These are phyloP conservation scores for Flammula alnicola DNA, from an alignment of 1,284 basidiomycete genomes.

Conservation along the genomic window DNA sequence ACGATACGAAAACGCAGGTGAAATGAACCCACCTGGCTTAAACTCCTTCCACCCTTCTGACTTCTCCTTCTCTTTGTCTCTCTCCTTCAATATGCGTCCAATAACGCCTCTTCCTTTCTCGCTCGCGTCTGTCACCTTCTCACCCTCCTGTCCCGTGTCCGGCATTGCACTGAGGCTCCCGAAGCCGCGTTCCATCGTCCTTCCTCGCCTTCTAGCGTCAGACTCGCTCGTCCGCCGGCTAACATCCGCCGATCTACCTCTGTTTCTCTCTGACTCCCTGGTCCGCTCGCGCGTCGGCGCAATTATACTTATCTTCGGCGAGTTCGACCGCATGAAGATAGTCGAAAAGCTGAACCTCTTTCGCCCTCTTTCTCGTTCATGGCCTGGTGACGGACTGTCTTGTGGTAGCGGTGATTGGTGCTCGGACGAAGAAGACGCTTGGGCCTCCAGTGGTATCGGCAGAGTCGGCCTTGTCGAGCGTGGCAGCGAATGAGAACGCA, in stretches of 20 bases:
- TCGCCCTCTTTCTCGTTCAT: conserved; percentile 31
- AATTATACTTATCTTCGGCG: conserved; percentile 25
- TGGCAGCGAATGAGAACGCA: conserved; percentile 3
- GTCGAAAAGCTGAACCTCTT: conserved; percentile 41
- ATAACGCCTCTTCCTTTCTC: conserved; percentile 33
- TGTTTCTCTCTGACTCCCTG: neutral
- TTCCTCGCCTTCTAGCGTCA: conserved; percentile 14
- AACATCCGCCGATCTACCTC: conserved; percentile 25
- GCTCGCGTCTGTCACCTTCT: conserved; percentile 19
- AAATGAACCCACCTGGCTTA: conserved; percentile 68
- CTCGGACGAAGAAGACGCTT: neutral
- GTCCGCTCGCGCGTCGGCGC: conserved; percentile 13
- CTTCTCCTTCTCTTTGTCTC: conserved; percentile 49
- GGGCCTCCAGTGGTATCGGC: conserved; percentile 7
- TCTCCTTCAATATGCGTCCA: conserved; percentile 36
- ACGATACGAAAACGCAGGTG: conserved; percentile 1
- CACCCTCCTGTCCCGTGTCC: conserved; percentile 10
- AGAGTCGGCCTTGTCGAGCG: conserved; percentile 1
- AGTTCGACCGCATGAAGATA: conserved; percentile 38
- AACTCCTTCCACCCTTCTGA: conserved; percentile 87
- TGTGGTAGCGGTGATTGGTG: neutral
- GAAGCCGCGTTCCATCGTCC: conserved; percentile 20
- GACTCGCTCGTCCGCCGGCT: conserved; percentile 17
- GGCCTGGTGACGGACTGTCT: neutral
- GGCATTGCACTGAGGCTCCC: neutral